phyloP scores from a whole-genome alignment of 768 basidiomycete genomes.

The Pulveroboletus sp. region DNA sequence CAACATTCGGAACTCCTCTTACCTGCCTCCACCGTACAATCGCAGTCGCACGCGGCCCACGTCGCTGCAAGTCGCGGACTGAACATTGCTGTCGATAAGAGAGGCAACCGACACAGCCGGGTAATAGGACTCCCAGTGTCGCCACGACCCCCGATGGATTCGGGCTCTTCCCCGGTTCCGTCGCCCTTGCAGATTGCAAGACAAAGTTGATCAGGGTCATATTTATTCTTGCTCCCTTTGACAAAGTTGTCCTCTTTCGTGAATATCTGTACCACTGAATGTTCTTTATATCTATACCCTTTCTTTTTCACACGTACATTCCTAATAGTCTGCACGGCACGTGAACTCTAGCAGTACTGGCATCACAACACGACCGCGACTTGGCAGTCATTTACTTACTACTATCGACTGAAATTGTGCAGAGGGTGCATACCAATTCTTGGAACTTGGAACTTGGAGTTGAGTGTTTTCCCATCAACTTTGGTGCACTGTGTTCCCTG shows the following conservation, averaged over 20 bases:
- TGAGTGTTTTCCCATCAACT: too few species aligned
- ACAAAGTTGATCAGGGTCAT: slow-evolving; percentile 16
- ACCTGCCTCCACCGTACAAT: slow-evolving; percentile 30
- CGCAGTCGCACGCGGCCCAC: slow-evolving; percentile 49
- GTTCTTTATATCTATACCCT: slow-evolving; percentile 27
- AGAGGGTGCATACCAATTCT: too few species aligned
- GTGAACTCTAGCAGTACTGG: not conserved
- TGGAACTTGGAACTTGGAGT: too few species aligned
- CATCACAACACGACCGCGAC: not conserved
- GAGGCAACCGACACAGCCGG: slow-evolving; percentile 59
- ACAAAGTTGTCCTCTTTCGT: not conserved
- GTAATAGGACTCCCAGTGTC: slow-evolving; percentile 59
- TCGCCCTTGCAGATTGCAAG: slow-evolving; percentile 24
- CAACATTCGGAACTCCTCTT: slow-evolving; percentile 20
- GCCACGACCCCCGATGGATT: slow-evolving; percentile 25
- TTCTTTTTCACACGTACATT: slow-evolving; percentile 18
- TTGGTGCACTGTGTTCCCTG: too few species aligned
- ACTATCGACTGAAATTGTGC: too few species aligned
- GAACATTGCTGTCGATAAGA: slow-evolving; percentile 55
- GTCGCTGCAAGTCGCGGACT: slow-evolving; percentile 68
- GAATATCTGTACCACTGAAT: slow-evolving; percentile 13
- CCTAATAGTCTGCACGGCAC: not conserved
- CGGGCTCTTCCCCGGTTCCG: slow-evolving; percentile 7
- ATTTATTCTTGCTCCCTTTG: not conserved
- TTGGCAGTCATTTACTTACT: not conserved